Base-by-base conservation (phyloP, 805 yeast species). In the Candida stauntonica region DNA sequence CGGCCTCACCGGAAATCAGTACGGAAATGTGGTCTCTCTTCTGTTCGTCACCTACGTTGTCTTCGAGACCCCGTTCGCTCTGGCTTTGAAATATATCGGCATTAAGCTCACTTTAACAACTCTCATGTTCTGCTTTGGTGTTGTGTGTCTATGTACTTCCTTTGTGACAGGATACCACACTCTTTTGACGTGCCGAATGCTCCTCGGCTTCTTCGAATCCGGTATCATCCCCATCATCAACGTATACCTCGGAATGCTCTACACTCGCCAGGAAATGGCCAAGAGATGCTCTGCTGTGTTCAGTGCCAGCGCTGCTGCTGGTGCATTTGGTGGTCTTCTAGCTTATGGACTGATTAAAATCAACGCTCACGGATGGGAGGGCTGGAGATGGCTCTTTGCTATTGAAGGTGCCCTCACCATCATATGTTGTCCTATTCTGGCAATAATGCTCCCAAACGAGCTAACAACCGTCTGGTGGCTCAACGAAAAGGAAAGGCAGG, bases 301-400 rank as follows among this genome's bases (percentile, higher is more conserved):
- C 34, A 43, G 51, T 27, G 58, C 60, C 1, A 36, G 47, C 19
- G 56, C 58, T 1, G 35, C 41, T 5, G 58, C 79, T 7, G 71
- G 76, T 30, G 76, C 77, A 2, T 73, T 77, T 53, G 77, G 79
- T 36, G 81, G 82, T n/a, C 55, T 72, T 17, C 62, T 73, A 20
- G 68, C 72, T 0, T 67, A 63, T 41, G 79, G 73, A 16, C 62
- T 76, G 34, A 54, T 67, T 7, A 53, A 58, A 26, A 63, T 71
- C 45, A 52, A 61, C 31, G 71, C 69, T 0, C 51, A 54, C 7
- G 60, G 63, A 2, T 52, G 68, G 48, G 64, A 55, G 29, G 74
- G 73, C 9, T 75, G 77, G 75, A 64, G 73, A 50, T 74, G 72
- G 62, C 58, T 75, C 18, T 75, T 63, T 45, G 64, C 74, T 6